phyloP scores from a whole-genome alignment of 2,329 filamentous ascomycete genomes.

The Fusarium nematophilum region DNA sequence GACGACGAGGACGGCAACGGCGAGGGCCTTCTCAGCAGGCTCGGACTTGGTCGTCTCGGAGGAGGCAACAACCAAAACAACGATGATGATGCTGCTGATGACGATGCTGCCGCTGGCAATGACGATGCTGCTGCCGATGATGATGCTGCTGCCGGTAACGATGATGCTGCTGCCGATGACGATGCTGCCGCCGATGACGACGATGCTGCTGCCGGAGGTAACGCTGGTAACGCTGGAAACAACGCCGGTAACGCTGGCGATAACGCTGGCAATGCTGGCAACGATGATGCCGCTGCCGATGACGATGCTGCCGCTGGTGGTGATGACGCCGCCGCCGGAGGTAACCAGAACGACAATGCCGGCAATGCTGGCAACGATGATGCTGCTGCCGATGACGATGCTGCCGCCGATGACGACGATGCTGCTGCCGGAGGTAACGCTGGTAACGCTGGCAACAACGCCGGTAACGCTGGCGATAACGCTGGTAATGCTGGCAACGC shows the following conservation, averaged over 20 bases:
- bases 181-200: neutral
- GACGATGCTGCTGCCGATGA: no score
- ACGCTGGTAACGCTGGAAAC: neutral
- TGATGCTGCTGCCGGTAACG: no score
- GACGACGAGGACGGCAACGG: neutral
- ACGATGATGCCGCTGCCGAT: neutral
- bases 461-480: neutral
- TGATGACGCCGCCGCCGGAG: no score
- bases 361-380: neutral
- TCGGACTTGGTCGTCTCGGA: no score
- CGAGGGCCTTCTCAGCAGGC: no score
- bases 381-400: neutral
- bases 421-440: slow-evolving; percentile 32
- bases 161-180: no score
- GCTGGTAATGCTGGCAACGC: neutral
- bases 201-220: neutral
- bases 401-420: neutral
- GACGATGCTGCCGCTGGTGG: no score
- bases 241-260: neutral
- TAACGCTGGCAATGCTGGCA: neutral
- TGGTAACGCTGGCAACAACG: slow-evolving; percentile 11
- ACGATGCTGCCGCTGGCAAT: no score
- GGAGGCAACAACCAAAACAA: no score
- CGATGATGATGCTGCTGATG: neutral
- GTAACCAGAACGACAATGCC: neutral